Conservation (phyloP, 371 early-diverging fungal species). For the Dentiscutata heterogama region DNA sequence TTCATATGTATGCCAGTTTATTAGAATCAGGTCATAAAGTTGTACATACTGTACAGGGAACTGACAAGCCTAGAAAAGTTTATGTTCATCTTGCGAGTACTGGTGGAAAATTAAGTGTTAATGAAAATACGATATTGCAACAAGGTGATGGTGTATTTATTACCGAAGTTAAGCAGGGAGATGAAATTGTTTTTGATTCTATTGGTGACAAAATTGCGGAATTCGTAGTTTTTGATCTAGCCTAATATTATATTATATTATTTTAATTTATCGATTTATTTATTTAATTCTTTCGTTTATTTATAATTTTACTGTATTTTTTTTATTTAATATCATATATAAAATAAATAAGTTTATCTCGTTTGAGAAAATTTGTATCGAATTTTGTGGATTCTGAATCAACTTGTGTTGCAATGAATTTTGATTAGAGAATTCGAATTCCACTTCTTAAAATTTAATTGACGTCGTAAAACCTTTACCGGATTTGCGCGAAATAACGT, state of each 20-base stretch:
- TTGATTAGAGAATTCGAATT: no score
- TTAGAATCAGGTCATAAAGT: constrained; percentile 37
- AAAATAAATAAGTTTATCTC: no score
- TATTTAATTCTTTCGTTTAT: no score
- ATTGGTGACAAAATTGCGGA: constrained; percentile 1
- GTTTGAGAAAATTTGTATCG: no score
- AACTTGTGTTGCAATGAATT: no score
- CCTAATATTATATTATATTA: background rate
- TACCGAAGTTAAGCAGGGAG: constrained; percentile 40
- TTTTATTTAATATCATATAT: no score
- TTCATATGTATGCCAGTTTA: constrained; percentile 46
- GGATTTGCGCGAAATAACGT: no score
- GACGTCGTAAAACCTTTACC: no score
- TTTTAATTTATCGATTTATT: no score
- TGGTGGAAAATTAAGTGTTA: background rate
- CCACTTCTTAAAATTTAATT: no score
- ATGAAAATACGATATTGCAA: constrained; percentile 12
- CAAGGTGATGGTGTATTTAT: constrained; percentile 47
- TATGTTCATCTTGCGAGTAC: constrained; percentile 13
- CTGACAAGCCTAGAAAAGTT: background rate
- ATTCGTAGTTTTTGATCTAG: constrained; percentile 26
- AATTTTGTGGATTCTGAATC: no score
- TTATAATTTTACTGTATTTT: no score
- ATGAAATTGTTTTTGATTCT: constrained; percentile 26
- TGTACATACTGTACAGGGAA: constrained; percentile 23